phyloP scores from a whole-genome alignment of 192 early-diverging fungal species.

The Lobosporangium transversale region DNA sequence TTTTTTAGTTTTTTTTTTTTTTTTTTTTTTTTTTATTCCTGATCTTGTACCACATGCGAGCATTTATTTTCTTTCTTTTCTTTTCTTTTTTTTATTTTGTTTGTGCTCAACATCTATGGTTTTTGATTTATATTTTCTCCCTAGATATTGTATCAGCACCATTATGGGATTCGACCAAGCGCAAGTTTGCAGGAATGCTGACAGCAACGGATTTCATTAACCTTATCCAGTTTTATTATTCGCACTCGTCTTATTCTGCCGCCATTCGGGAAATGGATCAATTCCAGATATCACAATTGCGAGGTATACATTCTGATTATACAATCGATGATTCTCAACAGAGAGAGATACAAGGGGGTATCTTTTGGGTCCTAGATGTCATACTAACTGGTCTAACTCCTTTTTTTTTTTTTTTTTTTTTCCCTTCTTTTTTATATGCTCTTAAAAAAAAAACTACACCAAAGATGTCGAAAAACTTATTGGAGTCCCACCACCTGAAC shows the following conservation, averaged over 20 bases:
- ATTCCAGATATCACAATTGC: slow-evolving; percentile 73
- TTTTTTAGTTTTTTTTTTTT: too few species aligned
- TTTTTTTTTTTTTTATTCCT: too few species aligned
- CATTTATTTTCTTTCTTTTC: not conserved
- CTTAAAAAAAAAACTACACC: slow-evolving; percentile 2
- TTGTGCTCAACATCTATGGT: too few species aligned
- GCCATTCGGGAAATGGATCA: slow-evolving; percentile 91
- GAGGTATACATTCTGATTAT: slow-evolving; percentile 56
- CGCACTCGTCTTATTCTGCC: slow-evolving; percentile 77
- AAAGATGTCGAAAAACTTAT: slow-evolving; percentile 71
- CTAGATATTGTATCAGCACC: slow-evolving; percentile 87
- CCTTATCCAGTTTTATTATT: slow-evolving; percentile 93
- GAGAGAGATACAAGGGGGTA: too few species aligned
- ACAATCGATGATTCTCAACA: too few species aligned
- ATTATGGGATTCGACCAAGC: slow-evolving; percentile 83
- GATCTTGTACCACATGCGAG: too few species aligned
- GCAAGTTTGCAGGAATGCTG: slow-evolving; percentile 93
- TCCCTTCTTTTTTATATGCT: too few species aligned
- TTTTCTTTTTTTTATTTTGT: not conserved
- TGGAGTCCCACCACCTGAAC: slow-evolving; percentile 66
- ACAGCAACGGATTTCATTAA: slow-evolving; percentile 97
- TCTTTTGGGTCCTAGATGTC: too few species aligned
- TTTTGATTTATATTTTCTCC: not conserved
- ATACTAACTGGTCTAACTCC: too few species aligned
- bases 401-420: slow-evolving; percentile 28